Evolutionary conservation across 768 basidiomycete species (phyloP).

Genomic region (Rhodotorula paludigena): DNA sequence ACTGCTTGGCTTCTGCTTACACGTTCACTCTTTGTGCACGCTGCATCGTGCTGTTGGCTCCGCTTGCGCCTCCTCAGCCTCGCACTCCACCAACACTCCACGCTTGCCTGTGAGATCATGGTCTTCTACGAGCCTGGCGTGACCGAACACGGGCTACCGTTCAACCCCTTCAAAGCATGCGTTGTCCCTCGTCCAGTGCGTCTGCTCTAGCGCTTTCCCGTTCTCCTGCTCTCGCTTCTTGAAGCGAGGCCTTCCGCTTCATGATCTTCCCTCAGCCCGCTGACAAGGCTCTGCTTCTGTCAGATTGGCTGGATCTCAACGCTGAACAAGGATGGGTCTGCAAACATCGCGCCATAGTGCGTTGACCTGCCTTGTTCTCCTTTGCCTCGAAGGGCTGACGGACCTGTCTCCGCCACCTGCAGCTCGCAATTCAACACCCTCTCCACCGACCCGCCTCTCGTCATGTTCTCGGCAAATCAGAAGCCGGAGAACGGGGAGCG

Average conservation of each 20-base stretch:
- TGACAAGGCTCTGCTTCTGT: too few species aligned
- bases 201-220: neutral
- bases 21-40: too few species aligned
- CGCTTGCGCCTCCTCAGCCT: too few species aligned
- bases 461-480: slow-evolving; percentile 15
- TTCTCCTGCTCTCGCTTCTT: too few species aligned
- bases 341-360: slow-evolving; percentile 14
- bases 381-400: too few species aligned
- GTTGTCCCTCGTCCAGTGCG: slow-evolving; percentile 15
- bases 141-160: slow-evolving; percentile 4
- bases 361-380: neutral
- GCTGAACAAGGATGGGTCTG: slow-evolving; percentile 2
- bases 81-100: too few species aligned
- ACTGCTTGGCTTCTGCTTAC: too few species aligned
- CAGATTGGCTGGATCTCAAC: slow-evolving; percentile 26
- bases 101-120: too few species aligned
- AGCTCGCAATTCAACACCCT: slow-evolving; percentile 15
- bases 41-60: too few species aligned
- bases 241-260: too few species aligned
- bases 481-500: neutral
- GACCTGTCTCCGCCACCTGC: neutral
- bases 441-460: slow-evolving; percentile 7
- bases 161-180: slow-evolving; percentile 22
- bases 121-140: slow-evolving; percentile 20
- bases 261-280: too few species aligned